Base-by-base conservation (phyloP, 371 early-diverging fungal species). In the Rhizopus microsporus region DNA sequence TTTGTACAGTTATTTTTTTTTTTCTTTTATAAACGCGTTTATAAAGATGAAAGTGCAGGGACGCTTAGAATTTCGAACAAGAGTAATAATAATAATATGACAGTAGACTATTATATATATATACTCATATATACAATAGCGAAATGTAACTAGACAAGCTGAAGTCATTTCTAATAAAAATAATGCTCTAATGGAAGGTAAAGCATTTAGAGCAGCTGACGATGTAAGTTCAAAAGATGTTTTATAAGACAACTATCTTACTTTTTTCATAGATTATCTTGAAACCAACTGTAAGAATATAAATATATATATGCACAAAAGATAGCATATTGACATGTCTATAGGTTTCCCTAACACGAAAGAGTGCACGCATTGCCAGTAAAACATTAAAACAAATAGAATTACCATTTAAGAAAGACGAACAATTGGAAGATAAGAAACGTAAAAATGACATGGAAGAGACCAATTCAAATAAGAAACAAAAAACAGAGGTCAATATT, bases 1-100 rank as follows among this genome's bases (percentile, higher is more conserved):
- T 43, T 15, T 15, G 44, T 12, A 29, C 15, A 46, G 32, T 35
- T 46, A 30, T 56, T 45, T 48, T 40, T 2, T 15, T 35, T n/a
- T 43, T 58, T 43, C 9, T 23, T 51, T 44, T 31, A 29, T 56
- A 12, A 47, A 46, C 53, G 23, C 23, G 23, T 23, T 1, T 23
- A 23, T 23, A 23, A 35, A 48, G 5, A 49, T 62, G 56, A 55
- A 56, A 31, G 32, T 10, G 23, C 51, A 62, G 38, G 34, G 45
- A 13, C 40, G 32, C 30, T 37, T 62, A 39, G 44, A 34, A 6
- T 42, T 62, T 56, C 56, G 51, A 15, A 17, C 55, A 34, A 61
- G 61, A 44, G 61, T 61, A 61, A 29, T 17, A 17, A 32, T 35
- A 3, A 30, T 13, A 23, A 52, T n/a, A n/a, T n/a, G 23, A 23